Evolutionary conservation across 257 asterid species (phyloP).

Genomic region (Parsonsia alboflavescens): DNA sequence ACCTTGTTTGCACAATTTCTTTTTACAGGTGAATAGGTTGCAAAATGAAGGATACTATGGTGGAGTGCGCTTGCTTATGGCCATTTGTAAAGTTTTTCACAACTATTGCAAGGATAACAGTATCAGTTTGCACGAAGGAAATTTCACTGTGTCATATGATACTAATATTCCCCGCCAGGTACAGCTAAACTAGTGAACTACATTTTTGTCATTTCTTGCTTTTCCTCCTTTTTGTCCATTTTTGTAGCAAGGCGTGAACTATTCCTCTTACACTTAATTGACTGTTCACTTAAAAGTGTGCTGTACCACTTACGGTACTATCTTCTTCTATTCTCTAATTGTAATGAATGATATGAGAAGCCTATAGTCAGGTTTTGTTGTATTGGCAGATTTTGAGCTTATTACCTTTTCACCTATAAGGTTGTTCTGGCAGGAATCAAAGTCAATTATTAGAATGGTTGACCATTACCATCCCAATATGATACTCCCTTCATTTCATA

Average conservation of each 20-base stretch:
- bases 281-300: background rate
- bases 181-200: slow-evolving; percentile 4
- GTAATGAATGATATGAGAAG: slow-evolving; percentile 2
- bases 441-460: background rate
- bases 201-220: background rate
- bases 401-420: background rate
- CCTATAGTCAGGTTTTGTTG: background rate
- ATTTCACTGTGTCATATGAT: slow-evolving; percentile 66
- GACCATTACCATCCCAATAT: too few relatives aligned
- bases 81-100: slow-evolving; percentile 63
- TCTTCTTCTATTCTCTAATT: background rate
- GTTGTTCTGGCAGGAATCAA: background rate
- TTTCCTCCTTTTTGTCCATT: background rate
- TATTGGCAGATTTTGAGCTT: too few relatives aligned
- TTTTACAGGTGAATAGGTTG: slow-evolving; percentile 62
- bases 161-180: slow-evolving; percentile 98
- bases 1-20: background rate
- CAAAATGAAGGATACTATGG: slow-evolving; percentile 87
- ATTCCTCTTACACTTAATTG: background rate
- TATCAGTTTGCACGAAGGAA: slow-evolving; percentile 47
- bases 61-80: slow-evolving; percentile 89
- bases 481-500: too few relatives aligned
- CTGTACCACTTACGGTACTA: too few relatives aligned
- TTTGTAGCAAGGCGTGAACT: background rate
- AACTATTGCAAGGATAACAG: slow-evolving; percentile 54